Base-by-base conservation (phyloP, 345 rosid genomes). In the Mallotus nudiflorus region DNA sequence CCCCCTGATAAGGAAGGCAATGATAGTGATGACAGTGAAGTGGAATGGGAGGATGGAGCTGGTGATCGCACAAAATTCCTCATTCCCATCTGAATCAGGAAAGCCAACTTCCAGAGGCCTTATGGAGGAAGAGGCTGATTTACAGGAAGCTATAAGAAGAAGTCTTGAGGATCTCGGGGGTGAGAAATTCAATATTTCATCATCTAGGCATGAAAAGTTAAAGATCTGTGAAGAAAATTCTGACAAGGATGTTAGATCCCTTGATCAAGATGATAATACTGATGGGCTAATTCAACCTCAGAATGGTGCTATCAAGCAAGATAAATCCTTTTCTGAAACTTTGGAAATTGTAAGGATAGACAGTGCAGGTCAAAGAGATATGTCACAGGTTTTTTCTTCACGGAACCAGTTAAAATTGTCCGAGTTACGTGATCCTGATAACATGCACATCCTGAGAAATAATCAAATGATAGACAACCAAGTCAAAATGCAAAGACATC, bases 121-220 rank as follows among this genome's bases (percentile, higher is more conserved):
- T 76, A 52, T 81, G 71, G 86, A 87, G 82, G 99, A 95, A 78
- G 96, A 92, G 78, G 85, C 91, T 79, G 89, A 87, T 78, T 82
- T 90, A 69, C 90, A 85, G 74, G 91, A 90, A 86, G 99, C 97
- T 67, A 85, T 95, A 71, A 75, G 87, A 82, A 92, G 91, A 84
- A 95, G 99, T 81, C 88, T 89, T 72, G 74, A 76, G 70, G 96
- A 89, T 68, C 35, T 71, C 28, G 81, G 73, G 65, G 70, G 66
- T 67, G 74, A 73, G 61, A 54, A 73, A 58, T 72, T 68, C 42
- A 73, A 66, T 68, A 33, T 62, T 67, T 52, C 72, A 42, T 64
- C 46, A 40, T 42, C 65, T 62, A 69, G 59, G 65, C 58, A 37
- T 75, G 75, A 61, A 37, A 54, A 69, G 42, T 42, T 53, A 25